Conservation (phyloP, 768 basidiomycete genomes). For the Hydnomerulius pinastri region DNA sequence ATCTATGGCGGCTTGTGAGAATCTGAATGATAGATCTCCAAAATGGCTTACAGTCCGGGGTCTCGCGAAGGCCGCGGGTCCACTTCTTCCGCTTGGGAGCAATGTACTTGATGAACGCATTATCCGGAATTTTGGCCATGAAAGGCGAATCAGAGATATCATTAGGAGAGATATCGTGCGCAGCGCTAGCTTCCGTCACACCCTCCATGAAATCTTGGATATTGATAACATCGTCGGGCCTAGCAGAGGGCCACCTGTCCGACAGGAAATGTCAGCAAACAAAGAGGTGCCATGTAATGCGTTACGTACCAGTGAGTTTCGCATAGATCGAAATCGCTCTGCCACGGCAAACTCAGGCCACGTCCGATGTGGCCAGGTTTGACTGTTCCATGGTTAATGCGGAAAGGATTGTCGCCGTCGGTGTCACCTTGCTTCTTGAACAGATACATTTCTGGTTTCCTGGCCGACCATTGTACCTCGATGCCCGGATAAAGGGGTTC, state of each 20-base stretch:
- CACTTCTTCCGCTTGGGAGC: conserved; percentile 1
- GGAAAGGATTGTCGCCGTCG: conserved; percentile 23
- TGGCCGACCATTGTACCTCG: conserved; percentile 35
- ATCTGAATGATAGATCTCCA: no score
- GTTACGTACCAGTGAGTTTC: conserved; percentile 33
- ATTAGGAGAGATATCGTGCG: no score
- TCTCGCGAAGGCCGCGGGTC: conserved; percentile 3
- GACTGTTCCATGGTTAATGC: conserved; percentile 20
- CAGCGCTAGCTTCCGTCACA: no score
- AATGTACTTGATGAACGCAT: background rate
- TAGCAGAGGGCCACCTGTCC: conserved; percentile 9
- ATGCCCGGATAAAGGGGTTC: conserved; percentile 38
- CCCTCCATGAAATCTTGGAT: background rate
- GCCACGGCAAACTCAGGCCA: conserved; percentile 39
- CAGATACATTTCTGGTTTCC: conserved; percentile 21
- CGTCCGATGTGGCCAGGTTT: conserved; percentile 30
- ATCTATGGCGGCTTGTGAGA: no score
- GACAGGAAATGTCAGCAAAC: background rate
- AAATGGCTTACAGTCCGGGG: no score
- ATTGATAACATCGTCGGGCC: conserved; percentile 11
- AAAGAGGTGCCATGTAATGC: background rate
- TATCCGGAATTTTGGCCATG: background rate
- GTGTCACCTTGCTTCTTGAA: background rate
- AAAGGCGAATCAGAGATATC: no score
- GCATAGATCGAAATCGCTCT: conserved; percentile 35